Conservation (phyloP, 2,329 filamentous ascomycete genomes). For the Elsinoe ampelina region DNA sequence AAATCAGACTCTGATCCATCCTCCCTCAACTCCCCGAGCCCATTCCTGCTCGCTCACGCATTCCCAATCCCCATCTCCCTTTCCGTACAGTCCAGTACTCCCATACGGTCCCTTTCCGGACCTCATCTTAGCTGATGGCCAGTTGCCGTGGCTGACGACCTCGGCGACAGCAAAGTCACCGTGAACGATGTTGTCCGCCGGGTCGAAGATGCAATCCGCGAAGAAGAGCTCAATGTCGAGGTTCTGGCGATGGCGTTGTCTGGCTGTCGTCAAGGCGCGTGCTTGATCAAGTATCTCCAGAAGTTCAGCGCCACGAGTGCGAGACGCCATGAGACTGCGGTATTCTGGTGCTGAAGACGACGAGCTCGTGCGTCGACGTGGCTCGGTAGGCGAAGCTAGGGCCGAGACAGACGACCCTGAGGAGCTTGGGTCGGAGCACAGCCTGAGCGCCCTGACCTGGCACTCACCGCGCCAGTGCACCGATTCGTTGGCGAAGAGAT, state of each 20-base stretch:
- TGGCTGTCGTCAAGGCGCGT: conserved; percentile 32
- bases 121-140: conserved; percentile 31
- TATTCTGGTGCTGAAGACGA: not conserved
- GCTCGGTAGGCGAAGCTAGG: conserved; percentile 15
- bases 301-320: conserved; percentile 24
- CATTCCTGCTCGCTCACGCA: conserved; percentile 28
- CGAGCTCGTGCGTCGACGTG: not conserved
- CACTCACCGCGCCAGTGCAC: conserved; percentile 39
- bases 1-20: conserved; percentile 23
- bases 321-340: conserved; percentile 19
- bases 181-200: conserved; percentile 36
- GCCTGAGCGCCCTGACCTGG: conserved; percentile 41
- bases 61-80: conserved; percentile 35
- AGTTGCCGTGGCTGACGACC: conserved; percentile 32
- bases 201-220: conserved; percentile 43
- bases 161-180: conserved; percentile 40
- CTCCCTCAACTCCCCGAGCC: conserved; percentile 24
- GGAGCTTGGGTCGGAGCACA: conserved; percentile 30
- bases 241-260: conserved; percentile 29
- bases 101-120: conserved; percentile 42
- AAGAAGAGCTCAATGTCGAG: conserved; percentile 44
- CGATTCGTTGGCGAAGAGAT: conserved; percentile 37
- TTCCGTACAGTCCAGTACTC: conserved; percentile 41
- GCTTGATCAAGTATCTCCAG: conserved; percentile 33
- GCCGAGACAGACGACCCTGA: conserved; percentile 25